These are phyloP conservation scores for Karstenula rhodostoma DNA, from an alignment of 2,329 filamentous ascomycete species.

Conservation along the genomic window DNA sequence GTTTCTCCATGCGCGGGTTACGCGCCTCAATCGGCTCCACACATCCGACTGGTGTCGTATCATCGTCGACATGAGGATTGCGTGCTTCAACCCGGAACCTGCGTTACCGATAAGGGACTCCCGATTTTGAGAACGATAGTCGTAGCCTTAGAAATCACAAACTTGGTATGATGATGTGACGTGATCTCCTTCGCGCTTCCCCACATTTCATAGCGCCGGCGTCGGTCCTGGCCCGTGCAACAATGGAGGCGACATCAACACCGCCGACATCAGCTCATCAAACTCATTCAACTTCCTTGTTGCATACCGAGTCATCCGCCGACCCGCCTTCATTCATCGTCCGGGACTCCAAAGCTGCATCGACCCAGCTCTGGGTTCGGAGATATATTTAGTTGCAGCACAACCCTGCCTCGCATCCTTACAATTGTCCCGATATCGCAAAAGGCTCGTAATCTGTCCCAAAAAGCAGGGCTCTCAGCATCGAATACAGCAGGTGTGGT, in stretches of 20 bases:
- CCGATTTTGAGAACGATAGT: neutral
- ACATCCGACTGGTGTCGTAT: neutral
- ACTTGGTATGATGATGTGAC: neutral
- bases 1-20: neutral
- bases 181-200: constrained; percentile 1
- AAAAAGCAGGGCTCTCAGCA: neutral
- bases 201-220: constrained; percentile 6
- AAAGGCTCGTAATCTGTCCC: constrained; percentile 7
- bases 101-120: neutral
- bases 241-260: constrained; percentile 9
- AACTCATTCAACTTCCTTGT: neutral
- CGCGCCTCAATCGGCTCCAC: neutral
- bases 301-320: constrained; percentile 6
- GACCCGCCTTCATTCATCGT: neutral
- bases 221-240: constrained; percentile 8
- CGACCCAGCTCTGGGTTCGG: constrained; percentile 11
- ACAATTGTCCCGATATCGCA: constrained; percentile 12
- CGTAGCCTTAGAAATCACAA: neutral
- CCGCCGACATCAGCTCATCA: neutral
- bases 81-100: neutral
- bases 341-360: neutral
- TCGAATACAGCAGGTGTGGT: constrained; percentile 11
- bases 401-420: constrained; percentile 11
- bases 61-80: neutral
- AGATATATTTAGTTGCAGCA: constrained; percentile 8